Percentiles rank a stretch among this genome's conserved stretches.
These are phyloP conservation scores for Flammula alnicola DNA, from an alignment of 1,284 basidiomycete genomes.

Conservation along the genomic window DNA sequence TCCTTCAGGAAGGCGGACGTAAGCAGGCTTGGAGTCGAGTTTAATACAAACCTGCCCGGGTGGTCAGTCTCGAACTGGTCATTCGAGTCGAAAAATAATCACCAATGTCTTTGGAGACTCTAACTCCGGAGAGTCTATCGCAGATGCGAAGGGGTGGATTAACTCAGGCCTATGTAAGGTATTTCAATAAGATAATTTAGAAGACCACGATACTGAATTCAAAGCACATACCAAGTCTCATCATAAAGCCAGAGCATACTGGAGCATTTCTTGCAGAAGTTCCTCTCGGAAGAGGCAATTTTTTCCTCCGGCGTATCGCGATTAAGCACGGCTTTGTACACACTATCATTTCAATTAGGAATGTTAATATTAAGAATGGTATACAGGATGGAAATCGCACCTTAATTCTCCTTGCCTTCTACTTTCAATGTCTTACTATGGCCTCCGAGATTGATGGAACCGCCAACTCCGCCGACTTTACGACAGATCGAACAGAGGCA, in stretches of 20 bases:
- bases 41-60: slow-evolving; percentile 48
- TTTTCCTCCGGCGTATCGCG: slow-evolving; percentile 51
- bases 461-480: slow-evolving; percentile 63
- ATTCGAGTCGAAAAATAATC: slow-evolving; percentile 10
- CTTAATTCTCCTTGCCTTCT: slow-evolving; percentile 56
- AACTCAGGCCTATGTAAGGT: slow-evolving; percentile 53
- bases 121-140: slow-evolving; percentile 57
- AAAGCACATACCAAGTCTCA: slow-evolving; percentile 44
- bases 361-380: not conserved
- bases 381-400: slow-evolving; percentile 34
- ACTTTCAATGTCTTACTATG: slow-evolving; percentile 51
- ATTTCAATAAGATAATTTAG: not conserved
- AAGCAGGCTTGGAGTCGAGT: slow-evolving; percentile 54
- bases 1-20: slow-evolving; percentile 64
- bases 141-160: slow-evolving; percentile 66
- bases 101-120: slow-evolving; percentile 54
- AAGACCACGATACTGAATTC: slow-evolving; percentile 2
- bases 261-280: slow-evolving; percentile 62
- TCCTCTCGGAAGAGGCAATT: slow-evolving; percentile 56
- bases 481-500: slow-evolving; percentile 68
- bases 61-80: not conserved
- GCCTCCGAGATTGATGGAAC: slow-evolving; percentile 62
- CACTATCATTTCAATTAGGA: slow-evolving; percentile 34
- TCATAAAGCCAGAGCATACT: slow-evolving; percentile 68
- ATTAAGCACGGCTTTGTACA: slow-evolving; percentile 60